Base-by-base conservation (phyloP, 495 filamentous ascomycete species). In the Hyaloscypha finlandica region DNA sequence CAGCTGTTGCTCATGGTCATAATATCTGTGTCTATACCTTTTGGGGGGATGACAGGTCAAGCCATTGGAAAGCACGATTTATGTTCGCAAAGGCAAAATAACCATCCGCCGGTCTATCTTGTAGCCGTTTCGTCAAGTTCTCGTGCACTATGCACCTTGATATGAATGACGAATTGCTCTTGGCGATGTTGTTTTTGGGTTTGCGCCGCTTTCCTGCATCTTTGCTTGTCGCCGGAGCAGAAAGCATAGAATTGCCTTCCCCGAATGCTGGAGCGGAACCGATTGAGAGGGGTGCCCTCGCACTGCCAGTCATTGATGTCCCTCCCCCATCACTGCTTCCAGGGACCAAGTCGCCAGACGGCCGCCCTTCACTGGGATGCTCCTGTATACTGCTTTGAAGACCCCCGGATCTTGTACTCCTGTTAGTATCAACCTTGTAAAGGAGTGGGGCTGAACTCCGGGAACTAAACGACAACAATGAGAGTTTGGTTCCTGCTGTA, bases 81-180 rank as follows among this genome's bases (percentile, higher is more conserved):
- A 98, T 89, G 73, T 98, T 99, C 65, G 90, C 94, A 80, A 99
- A 97, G 4, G 88, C 92, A 77, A 93, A 94, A 2, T 94, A 73
- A 0, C 93, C 94, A 67, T 96, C 91, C 19, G 83, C 78, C 35
- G 87, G 85, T 60, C 90, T 88, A 22, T 98, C 96, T 59, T 86
- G 82, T 58, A 98, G 76, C 61, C 92, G 84, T 75, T 96, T 97
- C 1, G 80, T 79, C 31, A 95, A 75, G 11, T 85, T 81, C 69
- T 99, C 96, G 75, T 97, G 91, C 8, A 91, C 86, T 56, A 97
- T 96, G n/a, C 97, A 94, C 60, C 95, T 81, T 6, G 94, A 97
- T 25, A 99, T 93, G 73, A 97, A 98, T 4, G 93, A 94, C 22
- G 95, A 98, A 77, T 96, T 97, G 79, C 92, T 97, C 81, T 99